Base-by-base conservation (phyloP, 768 basidiomycete genomes). In the Tulasnella sp. region DNA sequence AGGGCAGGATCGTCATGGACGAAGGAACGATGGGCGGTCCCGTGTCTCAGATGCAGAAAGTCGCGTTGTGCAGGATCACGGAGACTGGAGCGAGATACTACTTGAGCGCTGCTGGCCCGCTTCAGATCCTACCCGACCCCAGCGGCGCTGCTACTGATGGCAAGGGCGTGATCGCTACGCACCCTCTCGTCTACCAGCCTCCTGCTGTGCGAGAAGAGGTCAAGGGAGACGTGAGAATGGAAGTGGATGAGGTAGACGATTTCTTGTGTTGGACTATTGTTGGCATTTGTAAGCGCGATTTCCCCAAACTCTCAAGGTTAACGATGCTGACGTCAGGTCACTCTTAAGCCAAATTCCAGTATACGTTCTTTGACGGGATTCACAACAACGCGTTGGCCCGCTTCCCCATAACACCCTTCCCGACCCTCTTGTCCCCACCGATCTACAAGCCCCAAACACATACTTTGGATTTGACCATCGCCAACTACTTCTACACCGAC, bases 191-290 rank as follows among this genome's bases (percentile, higher is more conserved):
- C 48, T 95, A 94, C 84, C 90, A 91, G 82, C 87, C 90, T 11
- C 92, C 94, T 70, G 90, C 92, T 48, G 88, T 93, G n/a, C 88
- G 90, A 51, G 94, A 94, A 79, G 94, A 95, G 82, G 85, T 91
- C 78, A 92, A 92, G 83, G 92, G 94, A 80, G 93, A 92, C 20
- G 87, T 90, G 71, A 89, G 89, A 75, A 85, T 90, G 42, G 89
- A 94, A 76, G 91, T 90, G 32, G 95, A 97, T 81, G 93, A 95
- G 84, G 93, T 98, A 7, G 95, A 98, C 83, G 96, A 98, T 83
- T 96, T 95, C 86, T 86, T 96, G 78, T 95, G 93, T 82, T 98
- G 96, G 96, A 95, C 94, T 16, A 96, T 98, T 81, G 94, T 95
- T 80, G 94, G 96, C 51, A 96, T 97, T 74, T 94, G 96, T 96